phyloP scores from a whole-genome alignment of 176 grass and related monocot genomes.

The Juncus inflexus region DNA sequence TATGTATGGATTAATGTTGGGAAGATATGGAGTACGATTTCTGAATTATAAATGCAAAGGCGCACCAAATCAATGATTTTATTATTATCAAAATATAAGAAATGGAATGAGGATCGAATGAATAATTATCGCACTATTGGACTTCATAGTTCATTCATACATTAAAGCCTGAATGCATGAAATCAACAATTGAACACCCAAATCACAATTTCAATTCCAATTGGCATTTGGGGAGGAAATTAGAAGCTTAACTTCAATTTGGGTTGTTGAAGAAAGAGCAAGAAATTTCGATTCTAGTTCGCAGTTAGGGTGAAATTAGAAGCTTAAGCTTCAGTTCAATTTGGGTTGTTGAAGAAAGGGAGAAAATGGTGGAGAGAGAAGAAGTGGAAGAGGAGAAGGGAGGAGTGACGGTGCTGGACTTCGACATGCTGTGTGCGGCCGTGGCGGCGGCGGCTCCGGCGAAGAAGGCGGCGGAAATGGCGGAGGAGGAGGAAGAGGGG shows the following conservation, averaged over 20 bases:
- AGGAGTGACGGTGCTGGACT: conserved; percentile 63
- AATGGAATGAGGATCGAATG: not conserved
- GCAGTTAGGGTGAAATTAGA: not conserved
- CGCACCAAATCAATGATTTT: conserved; percentile 14
- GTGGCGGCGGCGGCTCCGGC: conserved; percentile 60
- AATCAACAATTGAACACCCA: conserved; percentile 8
- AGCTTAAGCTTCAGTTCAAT: not conserved
- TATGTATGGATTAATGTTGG: not conserved
- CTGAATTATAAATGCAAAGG: conserved; percentile 6
- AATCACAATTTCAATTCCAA: not conserved
- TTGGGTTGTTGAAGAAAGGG: conserved; percentile 18
- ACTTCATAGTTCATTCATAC: not conserved
- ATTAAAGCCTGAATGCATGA: not conserved
- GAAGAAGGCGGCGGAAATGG: not conserved
- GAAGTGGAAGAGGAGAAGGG: conserved; percentile 30
- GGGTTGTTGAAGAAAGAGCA: conserved; percentile 13
- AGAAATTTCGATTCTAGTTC: not conserved
- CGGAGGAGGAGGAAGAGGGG: not conserved
- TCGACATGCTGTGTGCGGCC: conserved; percentile 92
- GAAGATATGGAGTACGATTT: not conserved
- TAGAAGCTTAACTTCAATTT: not conserved
- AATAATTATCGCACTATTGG: conserved; percentile 1
- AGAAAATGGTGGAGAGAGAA: not conserved
- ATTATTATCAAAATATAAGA: not conserved
- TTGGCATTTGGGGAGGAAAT: not conserved